These are phyloP conservation scores for Thozetella sp. DNA, from an alignment of 495 filamentous ascomycete species.

Conservation along the genomic window DNA sequence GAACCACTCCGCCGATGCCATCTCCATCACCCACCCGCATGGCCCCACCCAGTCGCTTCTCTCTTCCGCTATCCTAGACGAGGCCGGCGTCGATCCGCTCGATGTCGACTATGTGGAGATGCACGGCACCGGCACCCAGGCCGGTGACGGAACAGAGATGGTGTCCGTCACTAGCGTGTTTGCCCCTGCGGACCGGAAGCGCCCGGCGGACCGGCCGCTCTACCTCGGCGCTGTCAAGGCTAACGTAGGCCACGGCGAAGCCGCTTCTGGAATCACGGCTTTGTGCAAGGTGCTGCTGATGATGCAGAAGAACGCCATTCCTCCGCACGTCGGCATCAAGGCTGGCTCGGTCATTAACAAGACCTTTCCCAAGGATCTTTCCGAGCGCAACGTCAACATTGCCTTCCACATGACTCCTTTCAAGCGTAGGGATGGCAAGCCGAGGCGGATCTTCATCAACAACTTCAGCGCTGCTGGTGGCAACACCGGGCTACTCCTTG, in stretches of 20 bases:
- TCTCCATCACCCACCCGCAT: constrained; percentile 85
- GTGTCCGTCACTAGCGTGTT: constrained; percentile 77
- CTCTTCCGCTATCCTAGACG: constrained; percentile 68
- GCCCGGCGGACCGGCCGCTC: constrained; percentile 70
- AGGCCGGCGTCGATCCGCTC: constrained; percentile 70
- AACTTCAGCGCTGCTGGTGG: constrained; percentile 73
- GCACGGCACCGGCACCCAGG: constrained; percentile 89
- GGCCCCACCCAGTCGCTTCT: constrained; percentile 70
- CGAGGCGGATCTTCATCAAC: constrained; percentile 65
- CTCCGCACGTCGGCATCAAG: constrained; percentile 89
- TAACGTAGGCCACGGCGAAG: constrained; percentile 89
- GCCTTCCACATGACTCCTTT: constrained; percentile 63
- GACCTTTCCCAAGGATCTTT: constrained; percentile 75
- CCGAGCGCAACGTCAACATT: constrained; percentile 73
- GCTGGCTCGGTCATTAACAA: constrained; percentile 68
- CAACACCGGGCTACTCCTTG: constrained; percentile 64
- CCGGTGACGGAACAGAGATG: constrained; percentile 82
- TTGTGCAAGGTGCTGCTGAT: constrained; percentile 87
- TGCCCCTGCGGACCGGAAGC: constrained; percentile 67
- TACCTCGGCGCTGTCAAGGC: constrained; percentile 85
- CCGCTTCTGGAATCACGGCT: constrained; percentile 81
- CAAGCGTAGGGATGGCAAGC: constrained; percentile 59
- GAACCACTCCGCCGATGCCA: constrained; percentile 76
- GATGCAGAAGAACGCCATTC: constrained; percentile 81
- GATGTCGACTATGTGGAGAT: constrained; percentile 84